Evolutionary conservation across 257 asterid species (phyloP), one percentile per base, ranked within the genome.

Genomic region (Fraxinus anomala): DNA sequence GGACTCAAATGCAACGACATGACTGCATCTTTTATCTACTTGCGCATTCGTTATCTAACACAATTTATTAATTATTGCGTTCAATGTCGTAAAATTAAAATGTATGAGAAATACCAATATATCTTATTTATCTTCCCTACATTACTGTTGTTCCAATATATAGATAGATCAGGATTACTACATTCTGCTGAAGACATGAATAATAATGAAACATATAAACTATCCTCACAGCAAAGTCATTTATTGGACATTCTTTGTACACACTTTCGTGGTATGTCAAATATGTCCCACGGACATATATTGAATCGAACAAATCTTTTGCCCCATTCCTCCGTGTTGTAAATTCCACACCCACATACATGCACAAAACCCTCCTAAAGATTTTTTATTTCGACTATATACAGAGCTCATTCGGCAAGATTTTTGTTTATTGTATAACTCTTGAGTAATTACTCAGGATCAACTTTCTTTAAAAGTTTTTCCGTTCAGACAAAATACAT

Each of bases 281-380:
- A 17, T 34, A 36, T 77, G 75, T 74, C 79, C 73, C 59, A 83
- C 54, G 10, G 34, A 68, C 44, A 68, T 40, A 67, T 72, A 73
- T 51, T 5, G 40, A 56, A 75, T 36, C 63, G 75, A 12, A 71
- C 77, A 83, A 39, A 44, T 33, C 26, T 37, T 4, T 70, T 76
- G 78, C 61, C 80, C 82, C 83, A 69, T 67, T 63, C 69, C 66
- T 34, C 16, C 7, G 70, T 72, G 65, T 68, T 73, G 54, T 44
- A 83, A 76, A 83, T 70, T 75, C 81, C 63, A 66, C 23, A 44
- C 5, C 67, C 67, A 59, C 30, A 2, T 59, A 59, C 67, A 59
- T 21, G 67, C 67, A 59, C 67, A n/a, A n/a, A 56, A n/a, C 28
- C 67, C 28, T 56, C 14, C 23, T 1, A 56, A 56, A 56, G 12